Conservation (phyloP, 129 eudicot genomes). For the Daucus carota region DNA sequence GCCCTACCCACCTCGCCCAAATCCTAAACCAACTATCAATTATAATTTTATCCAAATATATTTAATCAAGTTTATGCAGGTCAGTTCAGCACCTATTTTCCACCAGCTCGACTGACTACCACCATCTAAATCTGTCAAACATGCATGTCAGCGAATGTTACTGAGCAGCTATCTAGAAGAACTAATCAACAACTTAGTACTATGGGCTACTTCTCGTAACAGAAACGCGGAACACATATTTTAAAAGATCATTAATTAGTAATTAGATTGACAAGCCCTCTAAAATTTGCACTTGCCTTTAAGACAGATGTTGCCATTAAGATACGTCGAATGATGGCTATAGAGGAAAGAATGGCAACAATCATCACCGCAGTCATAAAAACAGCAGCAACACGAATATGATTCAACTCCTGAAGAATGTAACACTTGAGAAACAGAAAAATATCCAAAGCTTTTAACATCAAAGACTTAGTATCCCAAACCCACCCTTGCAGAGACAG, state of each 20-base stretch:
- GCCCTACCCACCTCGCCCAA: background rate
- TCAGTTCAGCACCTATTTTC: background rate
- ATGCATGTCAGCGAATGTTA: background rate
- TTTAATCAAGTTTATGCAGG: background rate
- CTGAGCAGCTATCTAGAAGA: background rate
- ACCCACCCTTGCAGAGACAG: constrained; percentile 71
- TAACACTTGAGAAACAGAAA: background rate
- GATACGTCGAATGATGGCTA: constrained; percentile 81
- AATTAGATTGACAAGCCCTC: background rate
- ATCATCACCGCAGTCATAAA: constrained; percentile 72
- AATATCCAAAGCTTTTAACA: background rate
- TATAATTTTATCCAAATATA: background rate
- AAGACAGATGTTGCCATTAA: constrained; percentile 85
- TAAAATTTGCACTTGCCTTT: constrained; percentile 45
- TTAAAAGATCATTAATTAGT: background rate
- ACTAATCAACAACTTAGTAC: background rate
- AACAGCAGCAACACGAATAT: constrained; percentile 67
- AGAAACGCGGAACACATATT: background rate
- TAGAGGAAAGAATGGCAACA: constrained; percentile 67
- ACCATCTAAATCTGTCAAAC: background rate
- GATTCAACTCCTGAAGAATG: constrained; percentile 61
- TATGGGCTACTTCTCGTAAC: background rate
- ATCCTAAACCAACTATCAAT: background rate
- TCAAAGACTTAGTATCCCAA: background rate
- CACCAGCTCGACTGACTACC: background rate